Evolutionary conservation across 306 rosid species (phyloP), one percentile per base, ranked within the genome.

Genomic region (Vachellia pachyceras): DNA sequence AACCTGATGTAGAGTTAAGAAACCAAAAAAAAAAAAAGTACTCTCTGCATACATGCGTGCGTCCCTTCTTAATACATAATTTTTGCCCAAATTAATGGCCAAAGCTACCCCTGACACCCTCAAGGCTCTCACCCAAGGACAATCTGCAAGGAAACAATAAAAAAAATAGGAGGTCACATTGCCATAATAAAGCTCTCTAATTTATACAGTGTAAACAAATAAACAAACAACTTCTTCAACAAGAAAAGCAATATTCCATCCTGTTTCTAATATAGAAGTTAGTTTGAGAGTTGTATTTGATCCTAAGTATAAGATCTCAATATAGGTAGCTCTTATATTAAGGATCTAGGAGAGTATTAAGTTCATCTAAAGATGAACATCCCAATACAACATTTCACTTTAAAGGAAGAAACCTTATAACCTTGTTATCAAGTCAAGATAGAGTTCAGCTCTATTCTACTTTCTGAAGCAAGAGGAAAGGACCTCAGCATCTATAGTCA

Each of bases 91-190:
- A 69, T 84, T 54, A 92, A 40, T 82, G 82, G 60, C 86, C 85
- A 78, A 95, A 92, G 39, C 95, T 75, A 80, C 97, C 97, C 87
- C 84, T 95, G 55, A 95, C 86, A 83, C 89, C 97, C 82, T 89
- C 95, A 17, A 95, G 79, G 86, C 90, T 95, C 91, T 92, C 98
- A 54, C 97, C 98, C 83, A 88, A 14, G 49, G 97, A 95, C 73
- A 89, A 67, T 86, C 98, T 95, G 90, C 91, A 83, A 87, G 41
- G 36, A 45, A 80, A 80, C 13, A 45, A 46, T 20, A 42, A 20
- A 42, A 8, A n/a, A 1, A 14, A n/a, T 69, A 77, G 12, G 64
- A 74, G 40, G 39, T 69, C 77, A 25, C 61, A 61, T 69, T 68
- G 13, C 54, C 68, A 77, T 3, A 13, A 77, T 45, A 55, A 42